Evolutionary conservation across 192 early-diverging fungal species (phyloP).

Genomic region (Lobosporangium transversale): DNA sequence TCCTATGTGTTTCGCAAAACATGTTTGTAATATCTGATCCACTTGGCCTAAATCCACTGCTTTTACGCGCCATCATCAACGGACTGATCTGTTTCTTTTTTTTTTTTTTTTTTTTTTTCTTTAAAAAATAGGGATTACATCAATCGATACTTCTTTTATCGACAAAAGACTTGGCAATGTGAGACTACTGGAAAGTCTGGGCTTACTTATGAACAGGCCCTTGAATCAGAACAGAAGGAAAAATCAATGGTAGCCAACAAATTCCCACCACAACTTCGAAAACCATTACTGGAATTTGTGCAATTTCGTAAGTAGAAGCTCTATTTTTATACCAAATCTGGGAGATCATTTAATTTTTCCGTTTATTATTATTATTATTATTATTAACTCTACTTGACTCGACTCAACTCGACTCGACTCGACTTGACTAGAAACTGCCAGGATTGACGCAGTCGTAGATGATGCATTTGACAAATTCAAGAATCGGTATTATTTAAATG

Average conservation of each 20-base stretch:
- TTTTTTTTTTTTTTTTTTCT: conserved; percentile 5
- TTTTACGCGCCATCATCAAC: conserved; percentile 19
- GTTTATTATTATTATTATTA: background rate
- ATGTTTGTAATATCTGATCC: too few species aligned
- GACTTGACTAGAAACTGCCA: conserved; percentile 63
- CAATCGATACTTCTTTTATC: conserved; percentile 72
- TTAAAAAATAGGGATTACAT: conserved; percentile 70
- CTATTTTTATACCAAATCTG: background rate
- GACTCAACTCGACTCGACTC: too few species aligned
- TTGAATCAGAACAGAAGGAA: conserved; percentile 76
- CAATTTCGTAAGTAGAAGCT: conserved; percentile 75
- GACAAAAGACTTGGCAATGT: conserved; percentile 82
- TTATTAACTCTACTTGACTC: too few species aligned
- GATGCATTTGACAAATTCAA: conserved; percentile 67
- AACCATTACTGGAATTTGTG: conserved; percentile 67
- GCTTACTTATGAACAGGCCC: conserved; percentile 85
- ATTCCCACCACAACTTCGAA: conserved; percentile 74
- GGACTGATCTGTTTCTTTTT: background rate
- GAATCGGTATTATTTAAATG: conserved; percentile 63
- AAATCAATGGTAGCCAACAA: conserved; percentile 68
- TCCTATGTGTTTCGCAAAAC: too few species aligned
- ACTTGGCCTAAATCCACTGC: too few species aligned
- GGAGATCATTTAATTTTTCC: background rate
- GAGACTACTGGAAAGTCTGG: conserved; percentile 74
- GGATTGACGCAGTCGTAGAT: conserved; percentile 71